A percentile compares a stretch with the other conserved stretches of the same genome.
These are phyloP conservation scores for Rosa chinensis DNA, from an alignment of 306 rosid genomes.

Conservation along the genomic window DNA sequence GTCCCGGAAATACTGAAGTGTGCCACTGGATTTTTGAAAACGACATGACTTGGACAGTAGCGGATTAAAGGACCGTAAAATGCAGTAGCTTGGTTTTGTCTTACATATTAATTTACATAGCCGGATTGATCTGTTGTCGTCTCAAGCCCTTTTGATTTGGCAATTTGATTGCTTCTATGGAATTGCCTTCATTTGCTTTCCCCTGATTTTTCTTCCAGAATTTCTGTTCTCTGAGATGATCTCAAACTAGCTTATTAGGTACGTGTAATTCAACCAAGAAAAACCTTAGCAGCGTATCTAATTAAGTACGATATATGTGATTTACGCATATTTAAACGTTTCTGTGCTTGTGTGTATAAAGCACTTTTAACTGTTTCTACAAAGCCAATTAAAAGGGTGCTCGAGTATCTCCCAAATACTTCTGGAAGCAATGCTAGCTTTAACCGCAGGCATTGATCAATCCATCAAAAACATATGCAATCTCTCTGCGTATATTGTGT, in stretches of 20 bases:
- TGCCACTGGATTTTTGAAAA: conserved; percentile 75
- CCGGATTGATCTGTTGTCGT: conserved; percentile 7
- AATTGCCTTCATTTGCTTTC: not conserved
- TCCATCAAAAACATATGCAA: not conserved
- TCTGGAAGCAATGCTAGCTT: not conserved
- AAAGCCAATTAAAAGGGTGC: not conserved
- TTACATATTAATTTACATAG: not conserved
- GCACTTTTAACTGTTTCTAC: not conserved
- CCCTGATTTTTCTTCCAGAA: not conserved
- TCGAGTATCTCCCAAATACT: not conserved
- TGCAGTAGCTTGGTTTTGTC: not conserved
- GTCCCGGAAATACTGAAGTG: conserved; percentile 56
- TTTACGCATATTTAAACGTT: not conserved
- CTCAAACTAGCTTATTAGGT: not conserved
- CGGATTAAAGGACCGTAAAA: conserved; percentile 11
- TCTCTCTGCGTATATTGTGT: not conserved
- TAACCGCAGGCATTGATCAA: not conserved
- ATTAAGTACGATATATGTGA: not conserved
- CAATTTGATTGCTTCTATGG: not conserved
- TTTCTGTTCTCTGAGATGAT: not conserved
- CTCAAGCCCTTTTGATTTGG: not conserved
- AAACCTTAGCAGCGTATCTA: not conserved
- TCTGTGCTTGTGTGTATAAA: not conserved
- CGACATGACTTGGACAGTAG: conserved; percentile 73
- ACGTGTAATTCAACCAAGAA: not conserved